Base-by-base conservation (phyloP, 169 alveolate species). In the Plasmodium billcollinsi region DNA sequence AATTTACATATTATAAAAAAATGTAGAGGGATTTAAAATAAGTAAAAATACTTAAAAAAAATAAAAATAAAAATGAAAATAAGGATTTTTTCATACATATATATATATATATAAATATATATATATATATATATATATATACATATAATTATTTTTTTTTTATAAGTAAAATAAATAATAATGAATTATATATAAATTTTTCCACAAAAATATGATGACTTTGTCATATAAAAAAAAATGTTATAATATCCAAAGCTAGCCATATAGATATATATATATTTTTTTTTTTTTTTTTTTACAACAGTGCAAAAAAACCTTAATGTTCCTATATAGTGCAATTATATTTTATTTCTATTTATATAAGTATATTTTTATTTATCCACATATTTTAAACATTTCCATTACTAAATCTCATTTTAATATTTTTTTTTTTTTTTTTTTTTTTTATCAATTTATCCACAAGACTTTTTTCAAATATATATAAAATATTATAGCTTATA, bases 251-350 rank as follows among this genome's bases (percentile, higher is more conserved):
- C 43, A 66, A 80, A 80, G 90, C 90, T 80, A 80, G 90, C 90
- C 50, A 80, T 69, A 33, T 33, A 33, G 3, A 2, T 33, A 2
- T 33, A 2, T 33, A 2, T 33, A 2, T 33, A 14, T n/a, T 62
- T 67, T 67, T 67, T 80, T 63, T 78, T 78, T 78, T 65, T 80
- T 80, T 80, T 80, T 80, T 80, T 80, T 80, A 80, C 90, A 80
- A 80, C 90, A 67, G 43, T 80, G 90, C 80, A 67, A 80, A 65
- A 33, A 33, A 74, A 33, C 58, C 73, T 80, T 80, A 61, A 11
- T 47, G 72, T 67, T 39, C 21, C 83, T 54, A 66, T 66, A 33
- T 59, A 58, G 83, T 80, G 90, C 72, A 56, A 67, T 80, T 62
- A 47, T 61, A 39, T 78, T 58, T 50, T 78, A 78, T 80, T 80